Evolutionary conservation across 495 filamentous ascomycete species (phyloP).

Genomic region (Parathielavia appendiculata): DNA sequence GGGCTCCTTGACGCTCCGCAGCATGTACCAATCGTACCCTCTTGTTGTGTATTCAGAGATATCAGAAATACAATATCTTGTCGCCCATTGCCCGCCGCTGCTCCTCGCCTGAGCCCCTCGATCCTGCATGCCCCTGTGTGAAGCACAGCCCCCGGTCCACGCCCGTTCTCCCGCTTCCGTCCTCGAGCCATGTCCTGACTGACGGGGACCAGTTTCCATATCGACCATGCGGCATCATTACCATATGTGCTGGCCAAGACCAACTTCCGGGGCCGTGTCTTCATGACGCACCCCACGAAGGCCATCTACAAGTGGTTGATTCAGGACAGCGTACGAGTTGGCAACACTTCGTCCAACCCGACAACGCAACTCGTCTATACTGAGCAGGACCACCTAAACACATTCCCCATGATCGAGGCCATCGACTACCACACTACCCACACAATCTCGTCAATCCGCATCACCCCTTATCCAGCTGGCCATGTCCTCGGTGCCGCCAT

Average conservation of each 20-base stretch:
- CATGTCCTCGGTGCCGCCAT: constrained; percentile 98
- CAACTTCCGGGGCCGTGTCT: constrained; percentile 91
- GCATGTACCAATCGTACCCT: constrained; percentile 26
- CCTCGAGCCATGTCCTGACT: constrained; percentile 21
- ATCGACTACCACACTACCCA: constrained; percentile 98
- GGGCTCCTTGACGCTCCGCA: constrained; percentile 10
- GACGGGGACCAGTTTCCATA: constrained; percentile 69
- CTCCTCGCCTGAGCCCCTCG: constrained; percentile 20
- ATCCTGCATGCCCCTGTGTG: constrained; percentile 18
- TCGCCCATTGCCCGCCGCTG: constrained; percentile 28
- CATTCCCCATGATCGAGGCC: constrained; percentile 88
- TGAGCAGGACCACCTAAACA: constrained; percentile 87
- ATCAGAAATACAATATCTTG: constrained; percentile 34
- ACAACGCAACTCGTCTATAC: constrained; percentile 76
- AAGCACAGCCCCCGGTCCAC: constrained; percentile 1
- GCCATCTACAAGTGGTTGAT: constrained; percentile 99
- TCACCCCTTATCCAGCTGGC: constrained; percentile 93
- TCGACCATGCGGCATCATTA: constrained; percentile 93
- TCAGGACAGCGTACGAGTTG: constrained; percentile 88
- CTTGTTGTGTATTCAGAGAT: constrained; percentile 35
- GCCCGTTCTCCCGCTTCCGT: constrained; percentile 1
- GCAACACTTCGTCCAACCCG: constrained; percentile 70
- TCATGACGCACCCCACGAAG: constrained; percentile 98
- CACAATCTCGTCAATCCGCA: constrained; percentile 89
- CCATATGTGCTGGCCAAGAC: constrained; percentile 97